Evolutionary conservation across 139 green algal genomes (phyloP), one percentile per base, ranked within the genome.

Genomic region (Deuterostichococcus epilithicus): DNA sequence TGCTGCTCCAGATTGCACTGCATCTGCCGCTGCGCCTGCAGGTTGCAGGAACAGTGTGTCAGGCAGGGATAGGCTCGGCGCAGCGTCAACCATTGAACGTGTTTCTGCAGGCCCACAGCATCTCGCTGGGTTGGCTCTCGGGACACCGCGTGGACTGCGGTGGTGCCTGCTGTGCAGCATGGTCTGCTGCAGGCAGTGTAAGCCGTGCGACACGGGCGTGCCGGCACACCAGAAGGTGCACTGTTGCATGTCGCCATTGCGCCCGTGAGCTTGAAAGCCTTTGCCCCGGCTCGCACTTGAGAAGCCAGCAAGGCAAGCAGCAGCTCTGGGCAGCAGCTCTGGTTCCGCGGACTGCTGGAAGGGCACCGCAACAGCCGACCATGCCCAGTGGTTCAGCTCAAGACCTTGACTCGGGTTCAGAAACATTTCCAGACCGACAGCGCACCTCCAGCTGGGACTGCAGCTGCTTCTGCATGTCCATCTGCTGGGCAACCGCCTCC

Each of bases 401-500:
- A 23, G 42, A 8, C 13, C 42, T 13, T 52, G 42, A 52, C 8
- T 52, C 8, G 42, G 13, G 42, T 52, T 52, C 13, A 13, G 5
- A 67, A 34, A 4, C 59, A 32, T 4, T 6, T 30, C 26, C 59
- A 23, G 36, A 15, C 5, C 70, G n/a, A 25, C 47, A n/a, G 52
- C 72, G 34, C 32, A 70, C 78, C 77, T 86, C 77, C 1, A 86
- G 72, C 73, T 87, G 82, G 42, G 81, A 77, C 45, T 86, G 81
- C 73, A 88, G 77, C 34, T 70, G 72, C 70, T 81, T 84, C 73
- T 90, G 86, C 79, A 90, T 83, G 68, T 90, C 86, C 74, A 86
- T 82, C 78, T 90, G 86, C 80, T 82, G 84, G 30, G 70, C 37
- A 70, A 90, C 72, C 38, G 83, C 85, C 32, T 88, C 83, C 74